Base-by-base conservation (phyloP, 2,329 filamentous ascomycete genomes). In the Calonectria ilicicola region DNA sequence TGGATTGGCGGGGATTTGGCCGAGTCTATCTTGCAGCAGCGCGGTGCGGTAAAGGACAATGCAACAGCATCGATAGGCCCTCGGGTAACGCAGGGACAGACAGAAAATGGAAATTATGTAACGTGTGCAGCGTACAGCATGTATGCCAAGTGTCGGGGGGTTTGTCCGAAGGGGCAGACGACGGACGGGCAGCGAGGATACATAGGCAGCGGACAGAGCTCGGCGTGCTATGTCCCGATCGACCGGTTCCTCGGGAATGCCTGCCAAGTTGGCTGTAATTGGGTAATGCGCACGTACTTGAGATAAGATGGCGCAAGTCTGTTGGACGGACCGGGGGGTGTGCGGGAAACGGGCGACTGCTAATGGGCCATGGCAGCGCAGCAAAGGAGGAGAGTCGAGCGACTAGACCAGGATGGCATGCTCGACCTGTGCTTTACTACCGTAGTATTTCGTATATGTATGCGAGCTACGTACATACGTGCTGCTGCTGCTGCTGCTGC, bases 211-310 rank as follows among this genome's bases (percentile, higher is more conserved):
- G 35, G 66, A 47, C 56, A 35, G 65, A 49, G 40, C 65, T 72
- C 69, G 65, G 69, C 58, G 49, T 67, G 47, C 38, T 67, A 68
- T 72, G 40, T 72, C 65, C 69, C 65, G 69, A 67, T 72, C 58
- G 58, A 72, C 65, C 65, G 58, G 65, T 72, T 68, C 69, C 60
- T 72, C 47, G 69, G 64, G 64, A 63, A 63, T 26, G 56, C 35
- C 56, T 67, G 58, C 64, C 69, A 67, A 67, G 40, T 63, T 35
- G 53, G 35, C 38, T 66, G 27, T 51, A 38, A 71, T 67, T 67
- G 64, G 69, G 47, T 23, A 35, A 32, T 19, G 23, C 32, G 63
- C 42, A 35, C 40, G 42, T 60, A 44, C 23, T n/a, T 27, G 42
- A 49, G 53, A 38, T 68, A 35, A 68, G 56, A 35, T 68, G 56